Evolutionary conservation across 202 grass and related monocot genomes (phyloP).

Genomic region (Sporobolus alterniflorus): DNA sequence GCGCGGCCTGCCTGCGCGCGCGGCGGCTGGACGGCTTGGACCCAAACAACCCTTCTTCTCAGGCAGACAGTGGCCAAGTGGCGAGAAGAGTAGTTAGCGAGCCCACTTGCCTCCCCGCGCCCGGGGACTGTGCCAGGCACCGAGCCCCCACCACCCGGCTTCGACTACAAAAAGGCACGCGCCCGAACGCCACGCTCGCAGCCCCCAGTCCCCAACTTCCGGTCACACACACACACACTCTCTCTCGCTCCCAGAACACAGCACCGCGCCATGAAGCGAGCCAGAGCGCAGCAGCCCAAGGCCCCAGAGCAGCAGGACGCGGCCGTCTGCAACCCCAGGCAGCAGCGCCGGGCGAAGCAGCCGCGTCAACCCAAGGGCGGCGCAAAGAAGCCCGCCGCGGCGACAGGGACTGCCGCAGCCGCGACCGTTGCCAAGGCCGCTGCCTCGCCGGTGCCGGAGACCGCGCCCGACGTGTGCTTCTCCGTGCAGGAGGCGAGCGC

Average conservation of each 20-base stretch:
- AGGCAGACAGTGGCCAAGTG: neutral
- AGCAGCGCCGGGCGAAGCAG: conserved; percentile 36
- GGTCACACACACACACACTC: neutral
- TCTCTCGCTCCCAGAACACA: neutral
- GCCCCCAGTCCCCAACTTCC: neutral
- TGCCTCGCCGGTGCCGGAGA: neutral
- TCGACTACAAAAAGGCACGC: conserved; percentile 8
- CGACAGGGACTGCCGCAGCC: neutral
- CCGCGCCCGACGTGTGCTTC: conserved; percentile 22
- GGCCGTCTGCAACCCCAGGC: neutral
- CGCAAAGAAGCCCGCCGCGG: neutral
- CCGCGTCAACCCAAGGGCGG: conserved; percentile 29
- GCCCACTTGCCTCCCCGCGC: neutral
- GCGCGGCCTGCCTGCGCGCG: neutral
- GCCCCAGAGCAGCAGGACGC: conserved; percentile 23
- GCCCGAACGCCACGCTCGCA: neutral
- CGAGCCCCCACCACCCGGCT: neutral
- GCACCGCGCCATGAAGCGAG: conserved; percentile 26
- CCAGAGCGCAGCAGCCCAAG: conserved; percentile 55
- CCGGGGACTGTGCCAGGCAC: neutral
- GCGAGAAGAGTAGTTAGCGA: neutral
- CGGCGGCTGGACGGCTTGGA: neutral
- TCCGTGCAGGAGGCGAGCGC: neutral
- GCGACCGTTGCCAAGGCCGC: neutral
- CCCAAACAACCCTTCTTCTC: neutral